Conservation (phyloP, 208 protist genomes). For the Crithidia acanthocephali region DNA sequence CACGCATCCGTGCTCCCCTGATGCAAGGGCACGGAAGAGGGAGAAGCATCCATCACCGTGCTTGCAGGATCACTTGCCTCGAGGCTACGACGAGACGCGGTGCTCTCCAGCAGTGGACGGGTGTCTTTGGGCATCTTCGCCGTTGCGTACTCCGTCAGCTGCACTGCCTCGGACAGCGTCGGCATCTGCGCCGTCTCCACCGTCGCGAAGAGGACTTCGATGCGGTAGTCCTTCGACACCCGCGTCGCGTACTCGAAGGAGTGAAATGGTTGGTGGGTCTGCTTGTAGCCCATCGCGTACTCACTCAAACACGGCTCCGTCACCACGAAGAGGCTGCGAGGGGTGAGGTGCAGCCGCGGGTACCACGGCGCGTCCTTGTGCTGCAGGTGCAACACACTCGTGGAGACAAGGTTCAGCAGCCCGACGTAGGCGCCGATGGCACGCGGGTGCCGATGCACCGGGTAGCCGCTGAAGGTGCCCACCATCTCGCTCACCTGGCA, state of each 20-base stretch:
- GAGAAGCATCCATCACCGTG: too few species aligned
- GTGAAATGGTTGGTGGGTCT: slow-evolving; percentile 87
- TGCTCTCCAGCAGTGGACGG: neutral
- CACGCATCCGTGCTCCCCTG: slow-evolving; percentile 47
- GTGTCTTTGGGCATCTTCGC: slow-evolving; percentile 9
- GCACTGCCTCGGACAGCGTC: slow-evolving; percentile 66
- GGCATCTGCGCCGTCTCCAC: slow-evolving; percentile 75
- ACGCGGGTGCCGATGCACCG: slow-evolving; percentile 79
- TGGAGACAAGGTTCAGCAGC: slow-evolving; percentile 87
- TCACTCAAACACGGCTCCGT: slow-evolving; percentile 79
- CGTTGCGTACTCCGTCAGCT: slow-evolving; percentile 83
- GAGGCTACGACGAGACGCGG: too few species aligned
- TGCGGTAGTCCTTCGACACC: slow-evolving; percentile 91
- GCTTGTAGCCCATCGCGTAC: slow-evolving; percentile 89
- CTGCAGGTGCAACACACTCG: slow-evolving; percentile 82
- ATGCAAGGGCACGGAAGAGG: neutral
- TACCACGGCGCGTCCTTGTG: slow-evolving; percentile 87
- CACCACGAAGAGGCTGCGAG: slow-evolving; percentile 85
- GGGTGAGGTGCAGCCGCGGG: slow-evolving; percentile 78
- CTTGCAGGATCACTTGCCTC: too few species aligned
- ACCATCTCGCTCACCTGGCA: slow-evolving; percentile 92
- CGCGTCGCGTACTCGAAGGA: slow-evolving; percentile 88
- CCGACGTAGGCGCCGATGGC: slow-evolving; percentile 87
- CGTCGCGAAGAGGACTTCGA: slow-evolving; percentile 90
- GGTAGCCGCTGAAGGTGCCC: slow-evolving; percentile 89